These are phyloP conservation scores for Peronospora tabacina DNA, from an alignment of 352 stramenopile genomes.

Conservation along the genomic window DNA sequence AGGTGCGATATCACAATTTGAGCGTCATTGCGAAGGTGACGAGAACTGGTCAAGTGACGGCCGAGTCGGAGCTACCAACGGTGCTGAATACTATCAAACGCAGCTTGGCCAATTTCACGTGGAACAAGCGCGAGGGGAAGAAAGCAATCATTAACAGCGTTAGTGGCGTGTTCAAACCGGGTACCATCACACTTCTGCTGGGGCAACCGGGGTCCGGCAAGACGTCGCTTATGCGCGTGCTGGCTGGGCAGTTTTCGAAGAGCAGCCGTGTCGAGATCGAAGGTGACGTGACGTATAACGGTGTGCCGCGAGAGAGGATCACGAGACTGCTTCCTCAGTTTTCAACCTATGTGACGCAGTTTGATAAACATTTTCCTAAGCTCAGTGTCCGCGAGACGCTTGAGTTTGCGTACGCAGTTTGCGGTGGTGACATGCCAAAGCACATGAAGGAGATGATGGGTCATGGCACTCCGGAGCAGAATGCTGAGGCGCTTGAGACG, in stretches of 20 bases:
- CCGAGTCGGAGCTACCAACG: constrained; percentile 31
- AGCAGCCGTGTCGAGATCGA: constrained; percentile 31
- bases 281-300: constrained; percentile 50
- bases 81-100: constrained; percentile 40
- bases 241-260: constrained; percentile 38
- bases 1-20: constrained; percentile 49
- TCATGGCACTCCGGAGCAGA: constrained; percentile 36
- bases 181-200: constrained; percentile 30
- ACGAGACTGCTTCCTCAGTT: constrained; percentile 39
- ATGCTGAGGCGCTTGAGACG: constrained; percentile 21
- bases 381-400: constrained; percentile 55
- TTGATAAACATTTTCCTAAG: constrained; percentile 29
- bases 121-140: constrained; percentile 19
- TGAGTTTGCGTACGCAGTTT: constrained; percentile 48
- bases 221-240: constrained; percentile 26
- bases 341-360: constrained; percentile 38
- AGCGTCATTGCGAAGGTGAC: constrained; percentile 40
- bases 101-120: constrained; percentile 22
- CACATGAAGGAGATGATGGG: constrained; percentile 10
- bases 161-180: constrained; percentile 28
- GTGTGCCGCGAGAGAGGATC: constrained; percentile 22
- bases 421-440: constrained; percentile 34
- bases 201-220: constrained; percentile 25
- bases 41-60: constrained; percentile 20
- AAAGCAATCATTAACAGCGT: constrained; percentile 30